Conservation (phyloP, 2,329 filamentous ascomycete species). For the Cladosporium sphaerospermum region DNA sequence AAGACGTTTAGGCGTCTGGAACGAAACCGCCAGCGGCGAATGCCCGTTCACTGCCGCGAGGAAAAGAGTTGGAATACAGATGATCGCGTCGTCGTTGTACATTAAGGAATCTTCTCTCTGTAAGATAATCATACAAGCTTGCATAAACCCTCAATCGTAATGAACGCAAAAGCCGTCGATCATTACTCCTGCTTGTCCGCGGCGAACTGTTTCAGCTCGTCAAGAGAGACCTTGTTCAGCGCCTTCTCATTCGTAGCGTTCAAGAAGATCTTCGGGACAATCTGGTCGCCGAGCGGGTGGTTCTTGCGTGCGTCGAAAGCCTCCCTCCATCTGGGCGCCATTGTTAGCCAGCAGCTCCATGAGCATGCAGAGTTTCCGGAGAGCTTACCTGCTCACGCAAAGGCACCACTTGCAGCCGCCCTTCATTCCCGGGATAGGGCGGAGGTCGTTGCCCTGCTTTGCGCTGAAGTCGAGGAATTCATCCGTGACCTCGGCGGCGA, state of each 20-base stretch:
- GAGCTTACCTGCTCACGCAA: slow-evolving; percentile 46
- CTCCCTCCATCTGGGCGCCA: slow-evolving; percentile 37
- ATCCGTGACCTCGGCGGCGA: slow-evolving; percentile 53
- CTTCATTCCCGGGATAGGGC: slow-evolving; percentile 45
- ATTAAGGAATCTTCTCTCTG: too few relatives aligned
- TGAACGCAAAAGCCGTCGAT: too few relatives aligned
- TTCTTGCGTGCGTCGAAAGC: slow-evolving; percentile 49
- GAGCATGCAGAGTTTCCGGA: too few relatives aligned
- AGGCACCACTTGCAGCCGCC: slow-evolving; percentile 59
- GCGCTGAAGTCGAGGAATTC: slow-evolving; percentile 59
- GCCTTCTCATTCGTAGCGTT: slow-evolving; percentile 50
- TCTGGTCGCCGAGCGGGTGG: slow-evolving; percentile 35
- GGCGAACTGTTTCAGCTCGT: slow-evolving; percentile 47
- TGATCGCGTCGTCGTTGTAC: too few relatives aligned
- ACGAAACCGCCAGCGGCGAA: too few relatives aligned
- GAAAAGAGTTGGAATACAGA: too few relatives aligned
- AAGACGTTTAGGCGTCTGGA: too few relatives aligned
- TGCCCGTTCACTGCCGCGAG: too few relatives aligned
- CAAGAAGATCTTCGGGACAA: slow-evolving; percentile 45
- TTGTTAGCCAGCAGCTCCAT: too few relatives aligned
- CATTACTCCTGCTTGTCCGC: slow-evolving; percentile 31
- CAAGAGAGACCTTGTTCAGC: slow-evolving; percentile 41
- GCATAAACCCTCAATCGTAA: too few relatives aligned
- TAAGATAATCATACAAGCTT: too few relatives aligned
- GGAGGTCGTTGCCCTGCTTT: slow-evolving; percentile 53